A percentile compares a stretch with the other conserved stretches of the same genome.
phyloP scores from a whole-genome alignment of 345 rosid genomes.

The Acer negundo region DNA sequence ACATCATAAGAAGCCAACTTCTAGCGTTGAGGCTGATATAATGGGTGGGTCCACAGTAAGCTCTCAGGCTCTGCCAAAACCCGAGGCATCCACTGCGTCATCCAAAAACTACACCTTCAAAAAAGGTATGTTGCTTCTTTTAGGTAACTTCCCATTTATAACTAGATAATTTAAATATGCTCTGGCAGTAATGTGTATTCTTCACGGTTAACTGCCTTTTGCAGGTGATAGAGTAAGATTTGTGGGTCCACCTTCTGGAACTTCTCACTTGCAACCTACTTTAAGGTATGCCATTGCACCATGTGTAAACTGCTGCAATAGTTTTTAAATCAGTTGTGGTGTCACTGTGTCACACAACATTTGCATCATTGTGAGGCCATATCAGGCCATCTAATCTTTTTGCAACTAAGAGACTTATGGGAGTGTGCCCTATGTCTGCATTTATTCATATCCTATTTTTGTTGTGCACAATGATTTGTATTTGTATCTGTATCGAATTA shows the following conservation, averaged over 20 bases:
- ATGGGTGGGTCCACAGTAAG: conserved; percentile 78
- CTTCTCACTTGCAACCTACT: conserved; percentile 54
- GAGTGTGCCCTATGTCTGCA: background rate
- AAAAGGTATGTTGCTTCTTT: conserved; percentile 54
- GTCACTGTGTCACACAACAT: background rate
- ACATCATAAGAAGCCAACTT: conserved; percentile 81
- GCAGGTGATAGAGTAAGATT: conserved; percentile 92
- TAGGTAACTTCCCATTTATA: background rate
- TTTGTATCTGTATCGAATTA: background rate
- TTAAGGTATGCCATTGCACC: conserved; percentile 42
- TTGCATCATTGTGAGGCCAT: conserved; percentile 2
- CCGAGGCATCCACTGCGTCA: conserved; percentile 90
- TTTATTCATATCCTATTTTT: background rate
- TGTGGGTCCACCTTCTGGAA: conserved; percentile 56
- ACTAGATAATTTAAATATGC: background rate
- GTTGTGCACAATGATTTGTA: too few relatives aligned
- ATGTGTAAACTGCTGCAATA: conserved; percentile 13
- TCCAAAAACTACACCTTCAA: conserved; percentile 80
- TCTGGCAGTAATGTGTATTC: background rate
- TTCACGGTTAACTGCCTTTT: conserved; percentile 6
- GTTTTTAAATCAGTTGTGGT: background rate
- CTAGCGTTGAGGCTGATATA: conserved; percentile 94
- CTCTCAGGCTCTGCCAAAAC: conserved; percentile 79
- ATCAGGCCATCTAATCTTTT: background rate
- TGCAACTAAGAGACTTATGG: background rate